These are phyloP conservation scores for Penicillium bialowiezense DNA, from an alignment of 495 filamentous ascomycete genomes.

Conservation along the genomic window DNA sequence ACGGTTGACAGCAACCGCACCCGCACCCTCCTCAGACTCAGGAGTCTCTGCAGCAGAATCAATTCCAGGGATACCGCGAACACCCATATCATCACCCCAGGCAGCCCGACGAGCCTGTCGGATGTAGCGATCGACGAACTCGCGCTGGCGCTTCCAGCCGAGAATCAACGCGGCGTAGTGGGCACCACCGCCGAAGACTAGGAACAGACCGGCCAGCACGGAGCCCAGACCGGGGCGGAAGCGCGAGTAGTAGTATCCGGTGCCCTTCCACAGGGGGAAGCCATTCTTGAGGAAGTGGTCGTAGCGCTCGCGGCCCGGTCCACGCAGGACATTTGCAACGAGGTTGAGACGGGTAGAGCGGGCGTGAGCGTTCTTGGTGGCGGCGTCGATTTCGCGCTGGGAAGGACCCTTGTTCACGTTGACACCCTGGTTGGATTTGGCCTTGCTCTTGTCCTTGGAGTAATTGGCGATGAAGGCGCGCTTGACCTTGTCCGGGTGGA, in stretches of 20 bases:
- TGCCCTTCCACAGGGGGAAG: slow-evolving; percentile 94
- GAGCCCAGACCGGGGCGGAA: slow-evolving; percentile 87
- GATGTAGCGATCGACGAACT: slow-evolving; percentile 89
- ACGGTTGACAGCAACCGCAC: slow-evolving; percentile 68
- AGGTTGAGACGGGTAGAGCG: slow-evolving; percentile 79
- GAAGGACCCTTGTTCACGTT: slow-evolving; percentile 70
- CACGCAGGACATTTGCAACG: slow-evolving; percentile 80
- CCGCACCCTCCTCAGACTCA: slow-evolving; percentile 35
- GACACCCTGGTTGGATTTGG: slow-evolving; percentile 56
- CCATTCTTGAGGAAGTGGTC: slow-evolving; percentile 93
- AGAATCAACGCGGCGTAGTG: slow-evolving; percentile 84
- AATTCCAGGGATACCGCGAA: slow-evolving; percentile 65
- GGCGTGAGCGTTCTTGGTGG: slow-evolving; percentile 73
- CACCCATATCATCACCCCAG: slow-evolving; percentile 76
- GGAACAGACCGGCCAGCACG: slow-evolving; percentile 78
- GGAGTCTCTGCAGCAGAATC: slow-evolving; percentile 45
- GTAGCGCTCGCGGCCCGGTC: slow-evolving; percentile 77
- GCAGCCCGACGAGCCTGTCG: slow-evolving; percentile 82
- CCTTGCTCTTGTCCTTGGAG: slow-evolving; percentile 56
- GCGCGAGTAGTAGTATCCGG: slow-evolving; percentile 94
- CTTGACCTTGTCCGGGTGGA: slow-evolving; percentile 96
- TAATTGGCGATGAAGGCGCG: slow-evolving; percentile 74
- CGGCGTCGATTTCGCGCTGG: slow-evolving; percentile 65
- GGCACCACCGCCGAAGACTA: slow-evolving; percentile 76
- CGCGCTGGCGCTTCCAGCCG: slow-evolving; percentile 81